These are phyloP conservation scores for Podospora appendiculata DNA, from an alignment of 495 filamentous ascomycete genomes.

Conservation along the genomic window DNA sequence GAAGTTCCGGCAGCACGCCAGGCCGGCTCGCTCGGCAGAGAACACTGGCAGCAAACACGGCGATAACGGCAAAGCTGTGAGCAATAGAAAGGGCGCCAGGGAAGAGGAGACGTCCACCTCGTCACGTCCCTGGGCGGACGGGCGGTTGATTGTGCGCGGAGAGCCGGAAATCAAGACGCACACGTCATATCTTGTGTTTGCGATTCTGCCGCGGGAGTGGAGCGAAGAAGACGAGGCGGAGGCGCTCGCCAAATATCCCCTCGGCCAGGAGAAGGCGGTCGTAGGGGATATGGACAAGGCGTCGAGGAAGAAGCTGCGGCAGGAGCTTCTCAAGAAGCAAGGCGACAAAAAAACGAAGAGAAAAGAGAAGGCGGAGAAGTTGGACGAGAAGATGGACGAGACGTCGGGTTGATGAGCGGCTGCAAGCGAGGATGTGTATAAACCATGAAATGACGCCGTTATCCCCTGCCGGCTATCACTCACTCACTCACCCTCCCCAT, in stretches of 20 bases:
- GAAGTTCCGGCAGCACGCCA: constrained; percentile 49
- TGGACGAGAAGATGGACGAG: constrained; percentile 5
- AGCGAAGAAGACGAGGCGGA: constrained; percentile 70
- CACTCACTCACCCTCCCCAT: no score
- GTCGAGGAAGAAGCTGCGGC: constrained; percentile 39
- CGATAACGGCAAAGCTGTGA: constrained; percentile 6
- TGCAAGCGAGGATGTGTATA: no score
- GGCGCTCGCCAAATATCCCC: constrained; percentile 54
- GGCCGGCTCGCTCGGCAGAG: constrained; percentile 5
- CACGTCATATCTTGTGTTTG: constrained; percentile 93
- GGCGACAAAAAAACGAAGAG: constrained; percentile 16
- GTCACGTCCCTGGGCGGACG: constrained; percentile 46
- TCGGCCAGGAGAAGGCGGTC: constrained; percentile 34
- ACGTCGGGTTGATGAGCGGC: not conserved
- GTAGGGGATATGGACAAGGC: constrained; percentile 47
- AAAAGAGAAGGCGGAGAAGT: constrained; percentile 20
- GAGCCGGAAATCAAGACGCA: constrained; percentile 91
- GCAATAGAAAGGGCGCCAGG: constrained; percentile 4
- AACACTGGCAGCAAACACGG: constrained; percentile 12
- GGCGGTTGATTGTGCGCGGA: constrained; percentile 65
- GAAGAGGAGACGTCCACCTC: not conserved
- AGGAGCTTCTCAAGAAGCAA: constrained; percentile 30
- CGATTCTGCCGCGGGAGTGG: constrained; percentile 80
- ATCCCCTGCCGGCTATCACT: no score
- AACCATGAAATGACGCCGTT: no score